Conservation (phyloP, 306 rosid genomes). For the Glycine soja region DNA sequence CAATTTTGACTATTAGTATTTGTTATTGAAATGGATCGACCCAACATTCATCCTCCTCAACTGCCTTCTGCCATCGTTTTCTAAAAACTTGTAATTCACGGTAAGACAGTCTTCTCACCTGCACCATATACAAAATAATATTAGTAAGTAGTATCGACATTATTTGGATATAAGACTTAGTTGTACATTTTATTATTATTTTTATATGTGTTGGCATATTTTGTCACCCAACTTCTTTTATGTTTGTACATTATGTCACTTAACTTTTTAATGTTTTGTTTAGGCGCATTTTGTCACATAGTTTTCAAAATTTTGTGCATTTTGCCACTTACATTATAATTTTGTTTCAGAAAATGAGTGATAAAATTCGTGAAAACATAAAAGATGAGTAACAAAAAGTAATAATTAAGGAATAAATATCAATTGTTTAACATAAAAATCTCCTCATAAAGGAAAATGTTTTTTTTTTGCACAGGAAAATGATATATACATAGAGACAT, state of each 20-base stretch:
- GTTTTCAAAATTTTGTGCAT: too few species aligned
- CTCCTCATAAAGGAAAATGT: not conserved
- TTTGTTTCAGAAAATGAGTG: too few species aligned
- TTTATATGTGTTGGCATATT: too few species aligned
- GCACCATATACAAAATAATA: not conserved
- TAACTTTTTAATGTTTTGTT: too few species aligned
- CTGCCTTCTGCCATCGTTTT: conserved; percentile 51
- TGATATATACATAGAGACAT: not conserved
- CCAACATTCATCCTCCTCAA: conserved; percentile 50
- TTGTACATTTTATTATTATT: too few species aligned
- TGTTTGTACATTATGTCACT: too few species aligned
- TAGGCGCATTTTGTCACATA: too few species aligned
- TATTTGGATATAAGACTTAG: not conserved
- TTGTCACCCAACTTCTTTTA: too few species aligned
- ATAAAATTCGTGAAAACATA: too few species aligned
- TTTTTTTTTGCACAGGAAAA: too few species aligned
- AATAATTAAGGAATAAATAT: not conserved
- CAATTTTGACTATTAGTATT: not conserved
- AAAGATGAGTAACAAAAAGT: too few species aligned
- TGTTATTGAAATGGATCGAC: conserved; percentile 47
- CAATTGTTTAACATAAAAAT: not conserved
- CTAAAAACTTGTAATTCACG: conserved; percentile 39
- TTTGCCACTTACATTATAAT: too few species aligned
- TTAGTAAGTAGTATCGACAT: not conserved
- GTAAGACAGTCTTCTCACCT: conserved; percentile 53